Conservation (phyloP, 345 rosid genomes). For the Laguncularia racemosa region DNA sequence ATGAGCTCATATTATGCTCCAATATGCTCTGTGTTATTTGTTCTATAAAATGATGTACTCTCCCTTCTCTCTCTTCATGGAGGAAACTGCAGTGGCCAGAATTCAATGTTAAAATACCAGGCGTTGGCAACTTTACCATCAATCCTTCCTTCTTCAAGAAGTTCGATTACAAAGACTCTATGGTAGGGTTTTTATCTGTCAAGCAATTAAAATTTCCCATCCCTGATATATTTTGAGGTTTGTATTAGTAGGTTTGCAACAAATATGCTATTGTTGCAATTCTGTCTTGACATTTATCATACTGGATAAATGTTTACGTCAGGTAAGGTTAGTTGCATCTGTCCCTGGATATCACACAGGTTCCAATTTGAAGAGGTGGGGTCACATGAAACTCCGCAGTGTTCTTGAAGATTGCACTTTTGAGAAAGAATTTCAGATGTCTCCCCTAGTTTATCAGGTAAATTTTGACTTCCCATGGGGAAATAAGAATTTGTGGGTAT, state of each 20-base stretch:
- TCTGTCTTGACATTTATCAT: background rate
- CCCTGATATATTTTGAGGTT: background rate
- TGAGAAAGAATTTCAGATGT: slow-evolving; percentile 61
- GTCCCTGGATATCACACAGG: slow-evolving; percentile 96
- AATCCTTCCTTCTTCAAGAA: slow-evolving; percentile 78
- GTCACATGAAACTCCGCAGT: slow-evolving; percentile 76
- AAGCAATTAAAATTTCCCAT: background rate
- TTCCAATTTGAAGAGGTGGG: slow-evolving; percentile 72
- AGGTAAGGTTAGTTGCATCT: slow-evolving; percentile 83
- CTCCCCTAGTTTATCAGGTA: slow-evolving; percentile 94
- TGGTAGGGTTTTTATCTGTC: slow-evolving; percentile 31
- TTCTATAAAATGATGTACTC: too few relatives aligned
- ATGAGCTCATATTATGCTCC: too few relatives aligned
- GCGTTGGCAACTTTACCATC: slow-evolving; percentile 47
- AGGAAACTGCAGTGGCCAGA: slow-evolving; percentile 57
- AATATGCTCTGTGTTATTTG: too few relatives aligned
- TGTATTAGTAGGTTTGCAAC: too few relatives aligned
- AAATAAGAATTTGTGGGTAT: too few relatives aligned
- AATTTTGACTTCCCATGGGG: background rate
- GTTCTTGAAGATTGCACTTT: slow-evolving; percentile 71
- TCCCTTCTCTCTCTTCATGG: slow-evolving; percentile 9
- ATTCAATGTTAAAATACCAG: slow-evolving; percentile 55
- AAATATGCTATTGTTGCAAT: background rate
- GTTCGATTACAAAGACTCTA: slow-evolving; percentile 59
- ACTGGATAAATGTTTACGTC: slow-evolving; percentile 5